These are phyloP conservation scores for Colletotrichum sp. DNA, from an alignment of 2,329 filamentous ascomycete genomes.

Conservation along the genomic window DNA sequence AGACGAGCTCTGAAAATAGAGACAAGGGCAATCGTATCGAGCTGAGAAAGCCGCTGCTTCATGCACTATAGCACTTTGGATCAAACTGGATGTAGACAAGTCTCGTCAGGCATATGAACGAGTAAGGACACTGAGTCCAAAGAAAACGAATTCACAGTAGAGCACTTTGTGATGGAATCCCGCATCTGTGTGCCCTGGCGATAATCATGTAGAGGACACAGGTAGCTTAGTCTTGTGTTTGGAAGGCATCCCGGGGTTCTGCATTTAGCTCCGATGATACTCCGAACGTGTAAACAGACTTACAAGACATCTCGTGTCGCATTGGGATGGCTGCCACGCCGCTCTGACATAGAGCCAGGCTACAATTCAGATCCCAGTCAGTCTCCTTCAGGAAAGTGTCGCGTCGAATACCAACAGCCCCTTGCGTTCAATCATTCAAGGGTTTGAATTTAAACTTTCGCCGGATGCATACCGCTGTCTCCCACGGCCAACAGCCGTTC, in stretches of 20 bases:
- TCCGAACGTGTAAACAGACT: background rate
- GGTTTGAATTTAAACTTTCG: background rate
- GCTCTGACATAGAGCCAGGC: background rate
- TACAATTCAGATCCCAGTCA: background rate
- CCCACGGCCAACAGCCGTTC: background rate
- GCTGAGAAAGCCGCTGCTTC: background rate
- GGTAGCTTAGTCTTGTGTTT: background rate
- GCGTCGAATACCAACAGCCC: background rate
- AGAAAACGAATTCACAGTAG: accelerated
- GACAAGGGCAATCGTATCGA: background rate
- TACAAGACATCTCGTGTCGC: background rate
- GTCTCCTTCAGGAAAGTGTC: background rate
- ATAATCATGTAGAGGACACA: background rate
- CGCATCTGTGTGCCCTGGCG: background rate
- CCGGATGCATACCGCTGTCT: background rate
- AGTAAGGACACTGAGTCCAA: background rate
- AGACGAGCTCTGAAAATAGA: background rate
- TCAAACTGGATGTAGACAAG: background rate
- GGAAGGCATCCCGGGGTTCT: background rate
- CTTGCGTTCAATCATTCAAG: background rate
- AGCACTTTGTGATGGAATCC: background rate
- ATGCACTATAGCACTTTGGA: background rate
- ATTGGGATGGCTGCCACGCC: background rate
- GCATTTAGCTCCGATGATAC: background rate
- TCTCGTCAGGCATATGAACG: background rate